Percentiles rank a stretch among this genome's conserved stretches.
Conservation (phyloP, 1,139 yeast species). For the Candida albicans region DNA sequence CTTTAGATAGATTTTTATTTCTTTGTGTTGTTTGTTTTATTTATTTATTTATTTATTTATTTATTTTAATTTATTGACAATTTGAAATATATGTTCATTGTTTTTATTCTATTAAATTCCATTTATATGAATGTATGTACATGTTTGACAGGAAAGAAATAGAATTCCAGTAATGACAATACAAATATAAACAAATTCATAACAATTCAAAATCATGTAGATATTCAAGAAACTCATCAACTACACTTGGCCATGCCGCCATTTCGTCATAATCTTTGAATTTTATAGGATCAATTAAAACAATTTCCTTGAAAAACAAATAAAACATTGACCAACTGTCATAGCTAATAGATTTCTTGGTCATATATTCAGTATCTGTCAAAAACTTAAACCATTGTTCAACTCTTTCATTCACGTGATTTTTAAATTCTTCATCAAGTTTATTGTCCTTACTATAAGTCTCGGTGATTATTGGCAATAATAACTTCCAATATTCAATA, state of each 20-base stretch:
- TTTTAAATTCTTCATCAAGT: constrained; percentile 6
- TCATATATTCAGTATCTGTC: constrained; percentile 23
- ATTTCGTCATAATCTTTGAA: constrained; percentile 65
- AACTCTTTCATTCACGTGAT: constrained; percentile 24
- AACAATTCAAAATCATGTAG: constrained; percentile 34
- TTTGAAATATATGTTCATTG: too few relatives aligned
- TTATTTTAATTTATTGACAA: background rate
- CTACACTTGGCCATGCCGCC: constrained; percentile 89
- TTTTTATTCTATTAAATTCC: too few relatives aligned
- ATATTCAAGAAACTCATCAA: constrained; percentile 80
- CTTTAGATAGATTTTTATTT: constrained; percentile 14
- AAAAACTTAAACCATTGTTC: constrained; percentile 57
- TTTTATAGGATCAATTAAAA: constrained; percentile 45
- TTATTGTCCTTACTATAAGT: constrained; percentile 9
- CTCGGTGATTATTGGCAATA: constrained; percentile 40
- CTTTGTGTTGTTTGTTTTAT: constrained; percentile 13
- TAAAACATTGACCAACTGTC: constrained; percentile 88
- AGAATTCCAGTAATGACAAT: background rate
- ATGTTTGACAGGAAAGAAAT: background rate
- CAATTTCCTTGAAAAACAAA: constrained; percentile 58
- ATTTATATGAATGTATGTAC: too few relatives aligned
- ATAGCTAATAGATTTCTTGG: constrained; percentile 51
- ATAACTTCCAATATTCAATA: constrained; percentile 72
- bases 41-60: background rate
- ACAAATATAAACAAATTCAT: too few relatives aligned